A percentile compares a stretch with the other conserved stretches of the same genome.
phyloP scores from a whole-genome alignment of 1,284 basidiomycete genomes.

The Trametes pubescens region DNA sequence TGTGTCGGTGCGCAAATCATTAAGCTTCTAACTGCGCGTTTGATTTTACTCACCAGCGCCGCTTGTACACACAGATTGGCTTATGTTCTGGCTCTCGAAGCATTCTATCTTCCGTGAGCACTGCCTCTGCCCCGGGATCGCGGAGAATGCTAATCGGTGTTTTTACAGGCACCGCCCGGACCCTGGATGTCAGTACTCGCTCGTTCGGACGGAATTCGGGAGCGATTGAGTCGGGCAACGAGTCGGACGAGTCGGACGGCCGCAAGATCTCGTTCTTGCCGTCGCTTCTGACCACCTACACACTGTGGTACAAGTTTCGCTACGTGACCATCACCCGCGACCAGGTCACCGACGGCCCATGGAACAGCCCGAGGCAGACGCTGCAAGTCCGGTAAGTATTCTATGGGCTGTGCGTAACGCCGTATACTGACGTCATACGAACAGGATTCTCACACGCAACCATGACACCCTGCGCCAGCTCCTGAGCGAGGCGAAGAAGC shows the following conservation, averaged over 20 bases:
- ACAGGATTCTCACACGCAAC: conserved; percentile 60
- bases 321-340: conserved; percentile 41
- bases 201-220: conserved; percentile 34
- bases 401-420: neutral
- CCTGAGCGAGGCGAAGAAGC: conserved; percentile 62
- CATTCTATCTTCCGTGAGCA: conserved; percentile 44
- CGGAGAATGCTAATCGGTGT: conserved; percentile 5
- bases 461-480: conserved; percentile 58
- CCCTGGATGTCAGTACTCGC: conserved; percentile 43
- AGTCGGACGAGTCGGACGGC: conserved; percentile 33
- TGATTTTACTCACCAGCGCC: conserved; percentile 8
- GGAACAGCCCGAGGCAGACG: conserved; percentile 35
- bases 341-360: conserved; percentile 36
- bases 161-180: conserved; percentile 40
- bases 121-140: neutral
- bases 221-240: conserved; percentile 22
- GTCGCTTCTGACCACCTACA: conserved; percentile 38
- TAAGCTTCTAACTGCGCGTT: conserved; percentile 3
- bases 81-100: conserved; percentile 46
- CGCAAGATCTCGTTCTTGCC: conserved; percentile 43
- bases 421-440: neutral
- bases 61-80: conserved; percentile 38
- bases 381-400: conserved; percentile 40
- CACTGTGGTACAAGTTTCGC: conserved; percentile 44
- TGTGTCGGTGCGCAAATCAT: conserved; percentile 33